A percentile compares a stretch with the other conserved stretches of the same genome.
Conservation (phyloP, 2,329 filamentous ascomycete genomes). For the Graphilbum sp. region DNA sequence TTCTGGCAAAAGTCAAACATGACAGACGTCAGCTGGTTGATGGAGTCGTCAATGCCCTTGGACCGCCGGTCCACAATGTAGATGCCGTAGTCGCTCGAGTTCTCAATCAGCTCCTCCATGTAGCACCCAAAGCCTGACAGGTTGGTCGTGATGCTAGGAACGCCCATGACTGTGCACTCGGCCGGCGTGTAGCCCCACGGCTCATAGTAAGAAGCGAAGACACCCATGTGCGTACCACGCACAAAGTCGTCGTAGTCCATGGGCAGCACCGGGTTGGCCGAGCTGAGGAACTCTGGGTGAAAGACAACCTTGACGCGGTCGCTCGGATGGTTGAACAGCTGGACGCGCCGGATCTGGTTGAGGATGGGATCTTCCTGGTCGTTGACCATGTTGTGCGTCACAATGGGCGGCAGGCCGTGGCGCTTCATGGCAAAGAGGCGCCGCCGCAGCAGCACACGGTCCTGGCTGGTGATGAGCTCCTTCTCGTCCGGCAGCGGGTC, state of each 20-base stretch:
- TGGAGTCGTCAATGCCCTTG: slow-evolving; percentile 93
- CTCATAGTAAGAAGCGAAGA: slow-evolving; percentile 97
- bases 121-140: slow-evolving; percentile 96
- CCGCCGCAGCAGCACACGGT: slow-evolving; percentile 81
- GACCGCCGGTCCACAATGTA: slow-evolving; percentile 93
- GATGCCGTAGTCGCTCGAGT: slow-evolving; percentile 94
- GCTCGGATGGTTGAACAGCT: slow-evolving; percentile 89
- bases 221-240: slow-evolving; percentile 83
- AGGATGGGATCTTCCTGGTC: slow-evolving; percentile 85
- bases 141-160: slow-evolving; percentile 96
- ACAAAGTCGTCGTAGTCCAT: slow-evolving; percentile 98
- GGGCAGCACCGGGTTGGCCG: slow-evolving; percentile 83
- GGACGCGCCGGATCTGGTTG: slow-evolving; percentile 87
- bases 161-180: slow-evolving; percentile 97
- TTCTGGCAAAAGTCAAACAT: slow-evolving; percentile 94
- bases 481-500: slow-evolving; percentile 90
- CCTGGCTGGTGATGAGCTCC: slow-evolving; percentile 80
- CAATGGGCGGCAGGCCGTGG: slow-evolving; percentile 75
- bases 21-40: slow-evolving; percentile 80
- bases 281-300: slow-evolving; percentile 95
- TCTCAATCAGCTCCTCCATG: slow-evolving; percentile 98
- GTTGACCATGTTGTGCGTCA: slow-evolving; percentile 98
- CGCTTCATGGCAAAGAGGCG: slow-evolving; percentile 96
- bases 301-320: slow-evolving; percentile 97
- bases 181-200: slow-evolving; percentile 98